A percentile compares a stretch with the other conserved stretches of the same genome.
phyloP scores from a whole-genome alignment of 805 yeast species.

The Ogataea henricii region DNA sequence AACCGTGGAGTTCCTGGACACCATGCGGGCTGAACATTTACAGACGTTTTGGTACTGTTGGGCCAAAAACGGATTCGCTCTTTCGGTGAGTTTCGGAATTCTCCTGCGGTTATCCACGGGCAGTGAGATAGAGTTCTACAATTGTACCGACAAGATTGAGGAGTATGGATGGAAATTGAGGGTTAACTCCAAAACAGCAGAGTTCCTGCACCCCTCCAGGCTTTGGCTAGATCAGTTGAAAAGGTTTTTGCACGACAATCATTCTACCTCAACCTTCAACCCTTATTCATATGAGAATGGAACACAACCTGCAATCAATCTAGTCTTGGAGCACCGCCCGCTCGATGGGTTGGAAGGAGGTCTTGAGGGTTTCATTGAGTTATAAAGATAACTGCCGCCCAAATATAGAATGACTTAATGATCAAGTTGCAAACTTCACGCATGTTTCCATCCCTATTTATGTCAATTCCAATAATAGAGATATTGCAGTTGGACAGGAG shows the following conservation, averaged over 20 bases:
- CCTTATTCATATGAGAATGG: neutral
- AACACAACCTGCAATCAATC: neutral
- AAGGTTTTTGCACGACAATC: conserved; percentile 3
- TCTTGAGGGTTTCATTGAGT: neutral
- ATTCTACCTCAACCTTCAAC: neutral
- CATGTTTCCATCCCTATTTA: too few species aligned
- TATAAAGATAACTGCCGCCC: neutral
- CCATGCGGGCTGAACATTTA: conserved; percentile 22
- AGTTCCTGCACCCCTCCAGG: conserved; percentile 18
- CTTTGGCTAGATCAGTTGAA: conserved; percentile 21
- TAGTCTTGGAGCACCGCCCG: neutral
- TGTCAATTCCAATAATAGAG: too few species aligned
- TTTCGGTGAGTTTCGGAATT: conserved; percentile 16
- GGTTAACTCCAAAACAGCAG: conserved; percentile 22
- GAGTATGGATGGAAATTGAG: conserved; percentile 22
- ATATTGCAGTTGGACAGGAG: too few species aligned
- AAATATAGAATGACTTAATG: too few species aligned
- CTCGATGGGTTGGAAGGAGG: neutral
- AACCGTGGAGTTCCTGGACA: conserved; percentile 15
- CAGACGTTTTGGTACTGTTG: conserved; percentile 24
- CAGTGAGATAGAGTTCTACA: conserved; percentile 4
- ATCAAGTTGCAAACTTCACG: too few species aligned
- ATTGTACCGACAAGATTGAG: conserved; percentile 16
- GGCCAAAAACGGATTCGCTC: conserved; percentile 16
- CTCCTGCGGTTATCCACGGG: conserved; percentile 11